Evolutionary conservation across 2,329 filamentous ascomycete species (phyloP).

Genomic region (Ploettnerulaceae sp.): DNA sequence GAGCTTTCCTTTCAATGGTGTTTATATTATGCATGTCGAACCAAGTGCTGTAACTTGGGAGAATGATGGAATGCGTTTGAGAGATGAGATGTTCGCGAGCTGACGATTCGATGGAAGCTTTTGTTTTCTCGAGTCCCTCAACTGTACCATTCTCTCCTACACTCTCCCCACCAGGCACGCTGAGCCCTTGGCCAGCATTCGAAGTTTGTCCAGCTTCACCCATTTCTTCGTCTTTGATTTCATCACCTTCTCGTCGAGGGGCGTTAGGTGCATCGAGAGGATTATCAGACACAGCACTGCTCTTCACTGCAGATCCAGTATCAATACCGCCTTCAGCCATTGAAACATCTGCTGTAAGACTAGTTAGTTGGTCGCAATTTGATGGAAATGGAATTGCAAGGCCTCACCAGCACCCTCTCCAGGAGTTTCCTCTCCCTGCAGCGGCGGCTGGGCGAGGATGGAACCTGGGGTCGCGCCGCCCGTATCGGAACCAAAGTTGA

Average conservation of each 20-base stretch:
- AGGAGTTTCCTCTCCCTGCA: constrained; percentile 40
- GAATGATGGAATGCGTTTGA: constrained; percentile 91
- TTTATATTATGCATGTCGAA: constrained; percentile 97
- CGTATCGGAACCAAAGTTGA: constrained; percentile 53
- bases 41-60: constrained; percentile 97
- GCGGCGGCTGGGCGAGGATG: constrained; percentile 50
- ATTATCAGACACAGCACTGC: constrained; percentile 55
- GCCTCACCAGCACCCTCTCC: constrained; percentile 23
- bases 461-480: constrained; percentile 52
- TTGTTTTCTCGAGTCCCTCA: constrained; percentile 61
- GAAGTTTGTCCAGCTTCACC: constrained; percentile 54
- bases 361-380: constrained; percentile 1
- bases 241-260: constrained; percentile 56
- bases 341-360: constrained; percentile 49
- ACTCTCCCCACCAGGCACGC: constrained; percentile 35
- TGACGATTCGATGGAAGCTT: constrained; percentile 75
- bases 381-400: constrained; percentile 23
- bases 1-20: constrained; percentile 84
- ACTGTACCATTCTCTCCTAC: constrained; percentile 41
- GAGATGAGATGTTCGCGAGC: constrained; percentile 88
- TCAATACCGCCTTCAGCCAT: constrained; percentile 49
- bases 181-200: constrained; percentile 43
- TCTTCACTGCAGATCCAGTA: constrained; percentile 43
- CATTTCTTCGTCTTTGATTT: constrained; percentile 76
- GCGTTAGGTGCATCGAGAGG: constrained; percentile 65